phyloP scores from a whole-genome alignment of 306 rosid species.

The Sindora glabra region DNA sequence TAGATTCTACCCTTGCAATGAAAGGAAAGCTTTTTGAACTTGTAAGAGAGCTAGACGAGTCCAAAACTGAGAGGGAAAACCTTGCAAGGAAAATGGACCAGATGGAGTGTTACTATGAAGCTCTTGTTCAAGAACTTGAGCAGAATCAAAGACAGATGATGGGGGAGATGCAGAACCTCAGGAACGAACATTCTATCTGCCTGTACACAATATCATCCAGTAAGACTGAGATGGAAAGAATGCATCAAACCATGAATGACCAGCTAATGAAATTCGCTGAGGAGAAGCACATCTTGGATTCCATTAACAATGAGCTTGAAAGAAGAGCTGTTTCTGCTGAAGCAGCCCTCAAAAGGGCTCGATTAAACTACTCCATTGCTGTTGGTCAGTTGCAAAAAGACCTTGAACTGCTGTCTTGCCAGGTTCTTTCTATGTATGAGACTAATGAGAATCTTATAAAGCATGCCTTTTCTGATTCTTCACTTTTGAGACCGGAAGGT shows the following conservation, averaged over 20 bases:
- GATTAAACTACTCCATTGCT: conserved; percentile 93
- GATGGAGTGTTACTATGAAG: conserved; percentile 99
- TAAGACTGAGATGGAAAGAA: conserved; percentile 72
- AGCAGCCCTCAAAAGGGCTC: conserved; percentile 91
- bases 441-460: conserved; percentile 81
- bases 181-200: conserved; percentile 87
- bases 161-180: conserved; percentile 88
- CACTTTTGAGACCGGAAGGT: conserved; percentile 35
- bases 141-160: conserved; percentile 92
- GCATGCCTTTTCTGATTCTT: conserved; percentile 73
- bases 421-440: conserved; percentile 86
- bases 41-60: conserved; percentile 69
- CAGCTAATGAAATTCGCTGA: conserved; percentile 55
- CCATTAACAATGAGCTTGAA: conserved; percentile 73
- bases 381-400: conserved; percentile 93
- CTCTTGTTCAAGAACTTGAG: conserved; percentile 96
- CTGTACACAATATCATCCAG: conserved; percentile 76
- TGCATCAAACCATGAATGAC: conserved; percentile 75
- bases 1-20: conserved; percentile 62
- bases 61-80: conserved; percentile 74
- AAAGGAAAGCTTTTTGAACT: conserved; percentile 70
- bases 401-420: conserved; percentile 82
- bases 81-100: conserved; percentile 89
- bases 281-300: conserved; percentile 57
- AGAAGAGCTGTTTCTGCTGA: conserved; percentile 80